Base-by-base conservation (phyloP, 441 rosid species). In the Pelargonium cotyledonis region DNA sequence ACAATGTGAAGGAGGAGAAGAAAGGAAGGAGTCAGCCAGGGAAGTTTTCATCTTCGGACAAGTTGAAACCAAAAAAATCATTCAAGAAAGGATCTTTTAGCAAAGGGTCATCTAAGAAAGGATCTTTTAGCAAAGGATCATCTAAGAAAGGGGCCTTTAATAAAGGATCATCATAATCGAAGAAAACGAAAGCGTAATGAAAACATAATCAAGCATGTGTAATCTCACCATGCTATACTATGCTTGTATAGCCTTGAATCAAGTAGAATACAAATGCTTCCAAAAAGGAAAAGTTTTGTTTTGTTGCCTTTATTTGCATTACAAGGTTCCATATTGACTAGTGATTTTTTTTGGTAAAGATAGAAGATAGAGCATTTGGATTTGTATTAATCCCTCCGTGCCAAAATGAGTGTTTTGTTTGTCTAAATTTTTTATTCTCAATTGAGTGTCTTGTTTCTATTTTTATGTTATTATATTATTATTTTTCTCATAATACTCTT, bases 1-100 rank as follows among this genome's bases (percentile, higher is more conserved):
- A 86, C 82, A 91, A 88, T 46, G 88, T 77, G 72, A 91, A 90
- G 83, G 88, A 79, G 77, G 95, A 94, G 78, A 86, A 78, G 69
- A 89, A 72, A 68, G 67, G 73, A 19, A 76, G 66, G 73, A 53
- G 71, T 4, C 65, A 63, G 31, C 78, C 67, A 67, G 81, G 77
- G 31, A 75, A 76, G 43, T 62, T 81, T n/a, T 77, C 86, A n/a
- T 78, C 84, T 47, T 67, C 78, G 29, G 68, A 72, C 63, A 91
- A 89, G 81, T 77, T 91, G 80, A 94, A 88, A 81, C 88, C 91
- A 4, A 87, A 80, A 75, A 80, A 66, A 72, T 38, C 68, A 7
- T 15, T 40, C 23, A 85, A 77, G 74, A 85, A 82, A 70, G 73
- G 73, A 21, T 35, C 82, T 35, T 40, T 40, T 7, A 40, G 7